Evolutionary conservation across 306 rosid species (phyloP).

Genomic region (Sechiopsis laciniata): DNA sequence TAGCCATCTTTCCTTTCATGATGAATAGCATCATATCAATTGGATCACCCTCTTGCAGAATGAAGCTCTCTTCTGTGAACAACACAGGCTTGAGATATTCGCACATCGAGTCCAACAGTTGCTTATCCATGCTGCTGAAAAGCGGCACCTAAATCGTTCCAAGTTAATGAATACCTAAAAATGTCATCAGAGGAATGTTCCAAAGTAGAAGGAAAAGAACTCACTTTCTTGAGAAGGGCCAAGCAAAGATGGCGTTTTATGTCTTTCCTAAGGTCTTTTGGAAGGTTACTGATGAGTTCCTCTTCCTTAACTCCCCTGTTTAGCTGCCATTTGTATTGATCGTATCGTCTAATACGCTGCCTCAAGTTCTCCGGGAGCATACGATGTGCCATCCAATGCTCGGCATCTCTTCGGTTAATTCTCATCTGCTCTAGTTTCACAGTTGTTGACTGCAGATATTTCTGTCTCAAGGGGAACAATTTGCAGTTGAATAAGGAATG

Average conservation of each 20-base stretch:
- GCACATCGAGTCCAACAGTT: slow-evolving; percentile 65
- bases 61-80: slow-evolving; percentile 50
- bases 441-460: slow-evolving; percentile 73
- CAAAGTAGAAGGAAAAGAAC: slow-evolving; percentile 25
- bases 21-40: slow-evolving; percentile 88
- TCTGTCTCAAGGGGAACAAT: slow-evolving; percentile 35
- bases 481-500: background rate
- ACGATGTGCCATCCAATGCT: slow-evolving; percentile 91
- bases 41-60: slow-evolving; percentile 81
- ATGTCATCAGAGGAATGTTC: background rate
- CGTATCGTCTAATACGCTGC: slow-evolving; percentile 65
- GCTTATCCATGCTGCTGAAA: slow-evolving; percentile 58
- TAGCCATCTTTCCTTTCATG: slow-evolving; percentile 57
- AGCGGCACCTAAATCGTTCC: slow-evolving; percentile 50
- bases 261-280: slow-evolving; percentile 84
- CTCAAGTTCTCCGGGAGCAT: slow-evolving; percentile 64
- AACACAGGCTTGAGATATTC: slow-evolving; percentile 72
- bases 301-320: slow-evolving; percentile 85
- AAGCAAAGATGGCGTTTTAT: slow-evolving; percentile 81
- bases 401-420: slow-evolving; percentile 62
- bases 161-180: slow-evolving; percentile 6
- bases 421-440: slow-evolving; percentile 87
- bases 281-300: slow-evolving; percentile 54
- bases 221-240: slow-evolving; percentile 50
- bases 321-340: slow-evolving; percentile 90